phyloP scores from a whole-genome alignment of 768 basidiomycete species.

The Trametes cingulata region DNA sequence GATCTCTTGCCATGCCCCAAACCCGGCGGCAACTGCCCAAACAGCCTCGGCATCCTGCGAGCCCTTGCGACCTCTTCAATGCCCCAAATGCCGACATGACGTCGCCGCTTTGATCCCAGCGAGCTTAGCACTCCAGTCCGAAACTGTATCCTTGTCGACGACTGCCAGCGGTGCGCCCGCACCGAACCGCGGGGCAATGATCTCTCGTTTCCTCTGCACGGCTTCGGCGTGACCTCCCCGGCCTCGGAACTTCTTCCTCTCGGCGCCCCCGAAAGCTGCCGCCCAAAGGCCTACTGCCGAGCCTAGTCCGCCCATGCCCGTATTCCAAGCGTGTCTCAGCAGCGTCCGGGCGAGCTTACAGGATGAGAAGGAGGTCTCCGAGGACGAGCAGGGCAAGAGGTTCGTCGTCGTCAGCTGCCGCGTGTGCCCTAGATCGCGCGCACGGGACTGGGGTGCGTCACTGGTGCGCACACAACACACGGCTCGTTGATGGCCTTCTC shows the following conservation, averaged over 20 bases:
- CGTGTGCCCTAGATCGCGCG: neutral
- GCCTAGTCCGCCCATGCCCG: neutral
- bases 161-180: neutral
- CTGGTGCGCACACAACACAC: conserved; percentile 7
- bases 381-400: neutral
- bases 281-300: neutral
- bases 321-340: neutral
- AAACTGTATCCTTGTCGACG: neutral
- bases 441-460: conserved; percentile 8
- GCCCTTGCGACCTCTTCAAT: neutral
- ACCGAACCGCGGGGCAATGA: neutral
- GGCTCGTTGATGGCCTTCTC: conserved; percentile 3
- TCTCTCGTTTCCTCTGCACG: neutral
- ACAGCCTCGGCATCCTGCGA: neutral
- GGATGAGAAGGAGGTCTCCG: neutral
- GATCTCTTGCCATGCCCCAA: neutral
- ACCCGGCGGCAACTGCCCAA: neutral
- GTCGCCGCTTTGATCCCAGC: conserved; percentile 1
- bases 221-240: neutral
- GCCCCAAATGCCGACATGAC: neutral
- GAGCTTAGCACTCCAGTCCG: neutral
- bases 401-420: neutral
- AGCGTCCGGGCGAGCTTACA: no score
- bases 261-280: neutral
- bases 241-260: neutral